These are phyloP conservation scores for Fusarium sp. DNA, from an alignment of 2,329 filamentous ascomycete species.

Conservation along the genomic window DNA sequence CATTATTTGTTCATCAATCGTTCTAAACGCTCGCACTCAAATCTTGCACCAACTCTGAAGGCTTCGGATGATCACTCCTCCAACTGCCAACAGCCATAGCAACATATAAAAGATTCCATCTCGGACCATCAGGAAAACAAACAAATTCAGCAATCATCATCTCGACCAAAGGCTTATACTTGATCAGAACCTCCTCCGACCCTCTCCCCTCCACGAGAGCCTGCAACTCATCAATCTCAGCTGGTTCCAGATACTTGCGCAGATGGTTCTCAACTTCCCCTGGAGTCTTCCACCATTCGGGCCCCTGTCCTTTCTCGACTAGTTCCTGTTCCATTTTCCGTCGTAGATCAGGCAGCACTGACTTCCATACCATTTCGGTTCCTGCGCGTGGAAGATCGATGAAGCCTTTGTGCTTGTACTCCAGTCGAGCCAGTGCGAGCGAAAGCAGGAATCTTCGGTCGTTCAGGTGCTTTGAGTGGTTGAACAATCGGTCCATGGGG, in stretches of 20 bases:
- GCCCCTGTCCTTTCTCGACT: conserved; percentile 8
- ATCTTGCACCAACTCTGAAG: conserved; percentile 11
- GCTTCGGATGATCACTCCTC: conserved; percentile 15
- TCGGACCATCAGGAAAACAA: conserved; percentile 41
- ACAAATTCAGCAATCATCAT: conserved; percentile 37
- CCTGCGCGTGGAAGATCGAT: conserved; percentile 12
- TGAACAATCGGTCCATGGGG: conserved; percentile 38
- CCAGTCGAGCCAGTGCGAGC: conserved; percentile 31
- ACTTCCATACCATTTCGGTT: conserved; percentile 1
- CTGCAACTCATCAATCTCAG: conserved; percentile 31
- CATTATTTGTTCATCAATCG: neutral
- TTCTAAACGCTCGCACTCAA: neutral
- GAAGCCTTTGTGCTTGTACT: conserved; percentile 38
- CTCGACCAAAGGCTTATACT: conserved; percentile 33
- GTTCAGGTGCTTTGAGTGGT: conserved; percentile 33
- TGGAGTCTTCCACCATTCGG: conserved; percentile 40
- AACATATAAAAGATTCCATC: conserved; percentile 40
- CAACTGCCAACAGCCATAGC: conserved; percentile 36
- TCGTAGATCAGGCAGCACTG: neutral
- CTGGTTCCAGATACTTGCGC: conserved; percentile 22
- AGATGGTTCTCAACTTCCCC: conserved; percentile 37
- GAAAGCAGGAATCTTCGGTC: conserved; percentile 37
- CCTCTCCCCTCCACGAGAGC: conserved; percentile 36
- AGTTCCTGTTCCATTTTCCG: conserved; percentile 30
- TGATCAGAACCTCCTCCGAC: neutral